A percentile compares a stretch with the other conserved stretches of the same genome.
These are phyloP conservation scores for Tylopilus vinaceipallidus DNA, from an alignment of 768 basidiomycete genomes.

Conservation along the genomic window DNA sequence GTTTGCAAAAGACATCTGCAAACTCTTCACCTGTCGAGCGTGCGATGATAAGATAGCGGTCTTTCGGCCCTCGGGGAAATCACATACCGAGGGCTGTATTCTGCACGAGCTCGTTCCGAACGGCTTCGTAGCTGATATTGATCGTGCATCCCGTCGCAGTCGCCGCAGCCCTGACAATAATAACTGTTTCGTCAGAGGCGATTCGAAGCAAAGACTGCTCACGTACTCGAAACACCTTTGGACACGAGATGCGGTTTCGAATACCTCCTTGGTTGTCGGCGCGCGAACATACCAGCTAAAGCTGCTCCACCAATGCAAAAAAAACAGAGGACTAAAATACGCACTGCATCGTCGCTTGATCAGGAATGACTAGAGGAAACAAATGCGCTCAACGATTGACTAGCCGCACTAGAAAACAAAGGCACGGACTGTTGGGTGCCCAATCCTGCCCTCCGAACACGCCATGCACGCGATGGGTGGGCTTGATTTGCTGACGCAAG, in stretches of 20 bases:
- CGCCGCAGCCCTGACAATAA: conserved; percentile 51
- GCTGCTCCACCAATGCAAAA: not conserved
- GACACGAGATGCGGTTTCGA: conserved; percentile 58
- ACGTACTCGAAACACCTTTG: conserved; percentile 69
- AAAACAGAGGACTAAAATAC: conserved; percentile 19
- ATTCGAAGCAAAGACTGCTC: not conserved
- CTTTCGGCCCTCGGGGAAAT: not conserved
- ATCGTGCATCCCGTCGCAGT: conserved; percentile 63
- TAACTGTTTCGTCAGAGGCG: not conserved
- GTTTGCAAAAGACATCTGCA: conserved; percentile 53
- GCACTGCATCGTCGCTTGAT: conserved; percentile 70
- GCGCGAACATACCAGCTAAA: conserved; percentile 73
- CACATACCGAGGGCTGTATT: conserved; percentile 57
- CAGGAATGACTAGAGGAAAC: conserved; percentile 67
- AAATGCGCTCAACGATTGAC: not conserved
- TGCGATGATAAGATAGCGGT: not conserved
- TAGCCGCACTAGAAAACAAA: not conserved
- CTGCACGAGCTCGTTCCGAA: conserved; percentile 59
- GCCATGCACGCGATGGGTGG: conserved; percentile 77
- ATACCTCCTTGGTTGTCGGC: conserved; percentile 58
- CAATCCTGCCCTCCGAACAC: conserved; percentile 75
- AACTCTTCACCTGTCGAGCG: conserved; percentile 55
- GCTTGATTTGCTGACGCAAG: conserved; percentile 78
- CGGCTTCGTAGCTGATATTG: conserved; percentile 36
- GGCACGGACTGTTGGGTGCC: conserved; percentile 63